Base-by-base conservation (phyloP, 768 basidiomycete genomes). In the Baorangia bicolor region DNA sequence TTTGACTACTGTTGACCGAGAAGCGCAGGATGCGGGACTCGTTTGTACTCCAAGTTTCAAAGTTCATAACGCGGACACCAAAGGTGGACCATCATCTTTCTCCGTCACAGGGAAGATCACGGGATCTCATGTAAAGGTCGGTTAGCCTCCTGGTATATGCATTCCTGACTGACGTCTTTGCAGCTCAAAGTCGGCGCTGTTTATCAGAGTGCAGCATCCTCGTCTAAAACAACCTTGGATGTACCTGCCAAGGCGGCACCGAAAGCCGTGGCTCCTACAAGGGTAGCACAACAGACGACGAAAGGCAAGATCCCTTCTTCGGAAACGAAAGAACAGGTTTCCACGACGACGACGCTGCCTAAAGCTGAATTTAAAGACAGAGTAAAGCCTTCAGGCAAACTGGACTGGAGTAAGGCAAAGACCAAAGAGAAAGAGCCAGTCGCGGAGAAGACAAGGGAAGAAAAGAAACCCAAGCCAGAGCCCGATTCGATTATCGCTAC, bases 351-450 rank as follows among this genome's bases (percentile, higher is more conserved):
- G 10, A 8, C 43, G 53, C 9, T 66, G 31, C 39, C 51, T 9
- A 61, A 57, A 38, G 42, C 34, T 4, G 71, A 68, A 38, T 30
- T 55, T 9, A 70, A 53, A 41, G 68, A 65, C 63, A 75, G 64
- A 46, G 60, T 71, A 0, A 75, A 71, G 47, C 56, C 66, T 28
- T 67, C 77, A 3, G 85, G 84, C 5, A 84, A 81, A 63, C 74
- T 87, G 7, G 81, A 86, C 60, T 88, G 84, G 77, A 81, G 82
- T 68, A 85, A 80, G 59, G 79, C 80, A 27, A 81, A 81, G 64
- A 60, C 73, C 11, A 83, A 82, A 62, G 73, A 72, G 11, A 67
- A 66, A 37, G 64, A 44, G 23, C 47, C 53, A 1, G 46, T 50
- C n/a, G 18, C 23, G 25, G 53, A 52, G 30, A 56, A 53, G 50